Conservation (phyloP, 2,329 filamentous ascomycete species). For the Colletotrichum sp. region DNA sequence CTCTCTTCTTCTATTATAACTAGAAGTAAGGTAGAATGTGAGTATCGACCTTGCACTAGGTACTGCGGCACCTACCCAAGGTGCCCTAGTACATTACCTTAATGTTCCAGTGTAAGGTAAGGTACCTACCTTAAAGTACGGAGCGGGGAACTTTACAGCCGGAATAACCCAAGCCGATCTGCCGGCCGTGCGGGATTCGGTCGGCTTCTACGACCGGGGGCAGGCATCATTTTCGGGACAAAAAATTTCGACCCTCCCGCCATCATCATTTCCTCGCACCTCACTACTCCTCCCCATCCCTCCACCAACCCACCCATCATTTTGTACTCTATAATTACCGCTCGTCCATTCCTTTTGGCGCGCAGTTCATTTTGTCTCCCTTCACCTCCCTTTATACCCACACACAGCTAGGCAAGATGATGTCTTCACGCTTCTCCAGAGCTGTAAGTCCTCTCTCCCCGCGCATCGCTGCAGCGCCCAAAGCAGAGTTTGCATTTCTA, state of each 20-base stretch:
- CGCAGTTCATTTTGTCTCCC: conserved; percentile 24
- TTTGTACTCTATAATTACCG: conserved; percentile 22
- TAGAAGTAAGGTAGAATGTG: neutral
- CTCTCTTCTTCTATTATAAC: neutral
- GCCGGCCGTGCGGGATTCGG: conserved; percentile 40
- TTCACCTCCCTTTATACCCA: conserved; percentile 31
- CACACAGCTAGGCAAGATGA: conserved; percentile 58
- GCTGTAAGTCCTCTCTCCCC: conserved; percentile 64
- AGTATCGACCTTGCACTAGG: neutral
- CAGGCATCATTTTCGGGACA: conserved; percentile 36
- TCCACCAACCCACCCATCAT: conserved; percentile 7
- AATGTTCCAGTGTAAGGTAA: neutral
- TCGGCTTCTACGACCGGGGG: conserved; percentile 45
- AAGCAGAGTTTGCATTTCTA: conserved; percentile 23
- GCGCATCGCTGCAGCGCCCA: conserved; percentile 4
- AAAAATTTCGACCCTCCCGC: conserved; percentile 40
- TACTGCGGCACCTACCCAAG: too few relatives aligned
- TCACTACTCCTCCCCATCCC: neutral
- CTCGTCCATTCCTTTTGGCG: conserved; percentile 19
- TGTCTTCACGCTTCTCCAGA: conserved; percentile 74
- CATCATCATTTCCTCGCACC: conserved; percentile 23
- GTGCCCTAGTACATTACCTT: too few relatives aligned
- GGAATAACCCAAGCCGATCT: conserved; percentile 13
- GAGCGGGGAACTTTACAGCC: neutral
- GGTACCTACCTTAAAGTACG: neutral